Percentiles rank a stretch among this genome's conserved stretches.
Evolutionary conservation across 2,329 filamentous ascomycete genomes (phyloP).

Genomic region (Juglanconis oblonga): DNA sequence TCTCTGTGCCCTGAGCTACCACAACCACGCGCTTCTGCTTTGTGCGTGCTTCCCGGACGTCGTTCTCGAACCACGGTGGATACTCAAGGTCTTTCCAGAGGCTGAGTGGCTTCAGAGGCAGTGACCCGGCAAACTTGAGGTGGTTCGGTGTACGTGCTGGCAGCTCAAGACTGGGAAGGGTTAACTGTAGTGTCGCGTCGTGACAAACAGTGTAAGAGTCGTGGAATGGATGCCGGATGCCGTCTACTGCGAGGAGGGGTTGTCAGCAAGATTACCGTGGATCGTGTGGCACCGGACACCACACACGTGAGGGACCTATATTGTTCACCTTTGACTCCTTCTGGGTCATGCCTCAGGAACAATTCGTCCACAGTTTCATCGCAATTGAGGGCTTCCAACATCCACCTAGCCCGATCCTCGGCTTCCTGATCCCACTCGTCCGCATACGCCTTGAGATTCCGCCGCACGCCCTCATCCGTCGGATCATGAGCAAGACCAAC

Average conservation of each 20-base stretch:
- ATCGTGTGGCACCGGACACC: not conserved
- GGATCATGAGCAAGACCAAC: conserved; percentile 7
- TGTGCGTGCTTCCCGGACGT: conserved; percentile 24
- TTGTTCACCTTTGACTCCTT: not conserved
- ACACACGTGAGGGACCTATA: not conserved
- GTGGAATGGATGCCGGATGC: not conserved
- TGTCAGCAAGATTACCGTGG: not conserved
- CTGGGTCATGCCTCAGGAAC: not conserved
- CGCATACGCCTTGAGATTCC: not conserved
- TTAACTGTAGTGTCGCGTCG: conserved; percentile 13
- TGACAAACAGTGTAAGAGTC: conserved; percentile 15
- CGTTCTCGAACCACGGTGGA: conserved; percentile 45
- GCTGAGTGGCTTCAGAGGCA: conserved; percentile 31
- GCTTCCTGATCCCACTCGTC: conserved; percentile 5
- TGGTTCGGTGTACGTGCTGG: conserved; percentile 2
- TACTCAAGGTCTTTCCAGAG: conserved; percentile 24
- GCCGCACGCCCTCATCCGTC: not conserved
- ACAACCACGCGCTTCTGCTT: conserved; percentile 38
- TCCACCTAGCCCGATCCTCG: conserved; percentile 11
- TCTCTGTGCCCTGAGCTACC: conserved; percentile 47
- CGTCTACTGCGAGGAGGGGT: not conserved
- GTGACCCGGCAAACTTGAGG: conserved; percentile 14
- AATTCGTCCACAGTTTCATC: conserved; percentile 9
- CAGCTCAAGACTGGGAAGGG: conserved; percentile 13
- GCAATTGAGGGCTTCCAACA: conserved; percentile 12